phyloP scores from a whole-genome alignment of 2,329 filamentous ascomycete species.

The Colletotrichum higginsianum region DNA sequence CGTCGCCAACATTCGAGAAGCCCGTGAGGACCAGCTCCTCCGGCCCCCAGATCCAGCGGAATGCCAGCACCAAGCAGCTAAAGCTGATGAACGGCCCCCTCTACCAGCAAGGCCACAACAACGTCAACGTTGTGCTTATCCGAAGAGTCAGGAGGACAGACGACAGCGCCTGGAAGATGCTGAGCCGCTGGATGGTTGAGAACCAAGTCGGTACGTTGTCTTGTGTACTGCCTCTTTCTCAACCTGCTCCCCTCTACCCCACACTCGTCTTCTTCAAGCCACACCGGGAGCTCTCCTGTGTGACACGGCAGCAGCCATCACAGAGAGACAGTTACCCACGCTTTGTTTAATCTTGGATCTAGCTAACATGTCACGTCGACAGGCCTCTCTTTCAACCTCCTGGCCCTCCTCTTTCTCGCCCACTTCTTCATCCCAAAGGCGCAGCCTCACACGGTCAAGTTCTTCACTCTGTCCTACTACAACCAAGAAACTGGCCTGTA shows the following conservation, averaged over 20 bases:
- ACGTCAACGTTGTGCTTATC: slow-evolving; percentile 67
- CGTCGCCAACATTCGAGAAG: slow-evolving; percentile 35
- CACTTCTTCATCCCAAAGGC: slow-evolving; percentile 88
- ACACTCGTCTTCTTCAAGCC: slow-evolving; percentile 17
- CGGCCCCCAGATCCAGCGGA: slow-evolving; percentile 30
- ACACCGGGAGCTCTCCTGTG: slow-evolving; percentile 16
- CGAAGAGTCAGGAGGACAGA: slow-evolving; percentile 74
- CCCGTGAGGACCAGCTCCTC: slow-evolving; percentile 14
- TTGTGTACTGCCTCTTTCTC: neutral
- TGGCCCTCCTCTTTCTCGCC: slow-evolving; percentile 85
- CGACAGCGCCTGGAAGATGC: slow-evolving; percentile 71
- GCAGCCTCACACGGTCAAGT: slow-evolving; percentile 84
- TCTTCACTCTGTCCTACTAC: slow-evolving; percentile 89
- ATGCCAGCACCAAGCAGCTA: slow-evolving; percentile 42
- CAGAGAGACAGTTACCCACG: neutral
- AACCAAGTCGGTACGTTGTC: slow-evolving; percentile 82
- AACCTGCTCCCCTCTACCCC: neutral
- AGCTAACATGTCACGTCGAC: slow-evolving; percentile 45
- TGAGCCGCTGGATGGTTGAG: slow-evolving; percentile 80
- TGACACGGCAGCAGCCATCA: slow-evolving; percentile 20
- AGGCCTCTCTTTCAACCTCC: slow-evolving; percentile 87
- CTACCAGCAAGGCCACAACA: slow-evolving; percentile 67
- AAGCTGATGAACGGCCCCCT: slow-evolving; percentile 68
- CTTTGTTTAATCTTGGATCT: neutral
- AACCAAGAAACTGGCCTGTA: slow-evolving; percentile 79